Conservation (phyloP, 768 basidiomycete species). For the Guyanaporus albipodus region DNA sequence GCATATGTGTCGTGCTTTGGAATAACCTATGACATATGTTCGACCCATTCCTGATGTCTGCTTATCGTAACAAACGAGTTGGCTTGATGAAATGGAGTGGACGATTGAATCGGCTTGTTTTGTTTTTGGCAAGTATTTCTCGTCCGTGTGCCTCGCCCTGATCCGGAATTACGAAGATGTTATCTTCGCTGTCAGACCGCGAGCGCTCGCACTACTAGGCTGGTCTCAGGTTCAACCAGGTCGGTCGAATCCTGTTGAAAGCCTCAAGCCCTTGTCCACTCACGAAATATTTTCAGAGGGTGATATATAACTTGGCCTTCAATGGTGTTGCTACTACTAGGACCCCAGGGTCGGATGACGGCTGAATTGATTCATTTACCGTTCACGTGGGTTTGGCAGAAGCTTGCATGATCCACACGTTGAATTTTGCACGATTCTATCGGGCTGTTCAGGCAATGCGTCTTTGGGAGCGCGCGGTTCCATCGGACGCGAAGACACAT, state of each 20-base stretch:
- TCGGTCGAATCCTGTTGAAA: too few relatives aligned
- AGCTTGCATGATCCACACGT: not conserved
- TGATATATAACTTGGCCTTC: too few relatives aligned
- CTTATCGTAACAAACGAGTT: too few relatives aligned
- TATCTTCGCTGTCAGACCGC: not conserved
- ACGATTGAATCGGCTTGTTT: not conserved
- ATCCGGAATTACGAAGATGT: slow-evolving; percentile 2
- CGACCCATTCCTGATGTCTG: slow-evolving; percentile 37
- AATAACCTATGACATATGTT: slow-evolving; percentile 56
- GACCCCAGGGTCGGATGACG: not conserved
- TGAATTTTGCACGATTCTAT: slow-evolving; percentile 28
- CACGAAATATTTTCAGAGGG: too few relatives aligned
- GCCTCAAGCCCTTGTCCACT: too few relatives aligned
- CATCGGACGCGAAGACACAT: slow-evolving; percentile 16
- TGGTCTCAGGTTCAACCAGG: too few relatives aligned
- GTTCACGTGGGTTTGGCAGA: not conserved
- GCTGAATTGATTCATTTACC: not conserved
- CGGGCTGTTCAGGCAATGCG: slow-evolving; percentile 3
- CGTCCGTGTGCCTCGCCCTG: slow-evolving; percentile 23
- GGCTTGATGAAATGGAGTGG: too few relatives aligned
- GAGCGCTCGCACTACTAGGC: too few relatives aligned
- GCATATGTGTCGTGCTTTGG: not conserved
- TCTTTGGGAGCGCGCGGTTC: slow-evolving; percentile 15
- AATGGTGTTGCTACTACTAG: too few relatives aligned
- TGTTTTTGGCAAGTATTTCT: slow-evolving; percentile 9